A percentile compares a stretch with the other conserved stretches of the same genome.
Conservation (phyloP, 371 early-diverging fungal genomes). For the Furculomyces boomerangus region DNA sequence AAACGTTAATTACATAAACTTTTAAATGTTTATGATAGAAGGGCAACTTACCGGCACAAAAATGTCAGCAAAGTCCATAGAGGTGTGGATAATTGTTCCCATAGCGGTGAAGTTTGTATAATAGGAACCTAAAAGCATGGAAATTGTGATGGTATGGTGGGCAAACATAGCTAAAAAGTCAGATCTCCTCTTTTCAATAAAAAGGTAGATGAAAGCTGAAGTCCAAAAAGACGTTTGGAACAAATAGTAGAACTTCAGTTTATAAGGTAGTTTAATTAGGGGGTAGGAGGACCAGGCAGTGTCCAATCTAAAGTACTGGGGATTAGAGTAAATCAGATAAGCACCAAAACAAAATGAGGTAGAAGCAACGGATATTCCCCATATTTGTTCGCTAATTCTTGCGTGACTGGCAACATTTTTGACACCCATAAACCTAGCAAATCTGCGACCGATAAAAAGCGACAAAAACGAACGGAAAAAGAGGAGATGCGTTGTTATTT, state of each 20-base stretch:
- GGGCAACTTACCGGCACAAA: too few relatives aligned
- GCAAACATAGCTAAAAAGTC: constrained; percentile 54
- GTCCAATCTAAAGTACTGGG: constrained; percentile 45
- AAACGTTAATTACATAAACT: too few relatives aligned
- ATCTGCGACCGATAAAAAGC: too few relatives aligned
- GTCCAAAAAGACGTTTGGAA: constrained; percentile 62
- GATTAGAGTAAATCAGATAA: constrained; percentile 20
- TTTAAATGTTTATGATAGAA: too few relatives aligned
- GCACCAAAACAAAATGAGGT: constrained; percentile 10
- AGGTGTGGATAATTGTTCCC: constrained; percentile 56
- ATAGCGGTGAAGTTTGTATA: constrained; percentile 52
- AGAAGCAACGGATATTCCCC: constrained; percentile 35
- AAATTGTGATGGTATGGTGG: constrained; percentile 60
- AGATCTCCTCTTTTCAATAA: constrained; percentile 55
- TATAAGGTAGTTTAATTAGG: constrained; percentile 10
- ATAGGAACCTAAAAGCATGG: constrained; percentile 46
- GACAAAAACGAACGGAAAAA: too few relatives aligned
- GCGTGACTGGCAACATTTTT: too few relatives aligned
- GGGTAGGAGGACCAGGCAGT: constrained; percentile 47
- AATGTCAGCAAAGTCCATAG: constrained; percentile 68
- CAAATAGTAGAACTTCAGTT: constrained; percentile 56
- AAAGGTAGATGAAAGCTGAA: constrained; percentile 47
- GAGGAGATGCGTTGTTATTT: too few relatives aligned
- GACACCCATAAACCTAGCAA: too few relatives aligned
- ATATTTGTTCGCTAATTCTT: constrained; percentile 55